phyloP scores from a whole-genome alignment of 139 green algal species.

The Dunaliella sp. region DNA sequence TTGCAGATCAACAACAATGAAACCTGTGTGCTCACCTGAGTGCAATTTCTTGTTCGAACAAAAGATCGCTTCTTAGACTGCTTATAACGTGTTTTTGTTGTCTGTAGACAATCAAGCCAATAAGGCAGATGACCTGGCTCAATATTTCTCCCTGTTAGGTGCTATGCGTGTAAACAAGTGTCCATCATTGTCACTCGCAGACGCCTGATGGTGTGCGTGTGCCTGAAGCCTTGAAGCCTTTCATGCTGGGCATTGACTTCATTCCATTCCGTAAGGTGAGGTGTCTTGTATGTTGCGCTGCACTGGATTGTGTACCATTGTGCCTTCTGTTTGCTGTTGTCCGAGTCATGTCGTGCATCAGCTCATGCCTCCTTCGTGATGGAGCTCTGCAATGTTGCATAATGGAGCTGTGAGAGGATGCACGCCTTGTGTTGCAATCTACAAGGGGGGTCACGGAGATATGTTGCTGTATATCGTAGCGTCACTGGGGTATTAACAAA shows the following conservation, averaged over 20 bases:
- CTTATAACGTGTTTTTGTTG: too few relatives aligned
- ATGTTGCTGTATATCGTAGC: neutral
- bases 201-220: slow-evolving; percentile 67
- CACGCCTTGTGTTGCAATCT: neutral
- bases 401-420: too few relatives aligned
- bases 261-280: slow-evolving; percentile 81
- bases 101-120: too few relatives aligned
- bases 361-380: neutral
- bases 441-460: neutral
- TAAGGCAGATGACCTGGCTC: too few relatives aligned
- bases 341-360: neutral
- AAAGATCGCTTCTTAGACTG: too few relatives aligned
- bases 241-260: slow-evolving; percentile 92
- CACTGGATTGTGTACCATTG: too few relatives aligned
- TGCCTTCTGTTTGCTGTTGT: neutral
- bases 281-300: too few relatives aligned
- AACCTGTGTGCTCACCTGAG: too few relatives aligned
- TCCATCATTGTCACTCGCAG: too few relatives aligned
- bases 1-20: too few relatives aligned
- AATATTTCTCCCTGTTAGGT: neutral
- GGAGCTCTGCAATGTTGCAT: neutral
- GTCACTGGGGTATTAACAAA: neutral
- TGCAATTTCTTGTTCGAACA: too few relatives aligned
- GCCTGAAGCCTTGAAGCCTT: slow-evolving; percentile 71
- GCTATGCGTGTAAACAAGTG: too few relatives aligned